A percentile compares a stretch with the other conserved stretches of the same genome.
Evolutionary conservation across 2,329 filamentous ascomycete species (phyloP).

Genomic region (Colletotrichum lentis): DNA sequence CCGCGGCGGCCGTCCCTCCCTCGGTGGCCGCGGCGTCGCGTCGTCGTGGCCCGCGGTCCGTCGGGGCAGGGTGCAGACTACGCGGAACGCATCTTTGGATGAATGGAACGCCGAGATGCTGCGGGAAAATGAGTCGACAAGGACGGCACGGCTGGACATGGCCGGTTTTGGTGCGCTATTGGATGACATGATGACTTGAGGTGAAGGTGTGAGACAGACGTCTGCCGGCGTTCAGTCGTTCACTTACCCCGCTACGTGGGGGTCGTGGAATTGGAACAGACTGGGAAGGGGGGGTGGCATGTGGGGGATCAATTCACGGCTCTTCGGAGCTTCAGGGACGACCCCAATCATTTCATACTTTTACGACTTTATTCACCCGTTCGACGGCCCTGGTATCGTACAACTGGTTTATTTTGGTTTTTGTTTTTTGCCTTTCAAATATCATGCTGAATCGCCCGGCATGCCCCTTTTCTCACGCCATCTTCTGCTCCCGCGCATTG

Average conservation of each 20-base stretch:
- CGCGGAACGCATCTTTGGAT: slow-evolving; percentile 53
- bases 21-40: slow-evolving; percentile 31
- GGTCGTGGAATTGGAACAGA: slow-evolving; percentile 1
- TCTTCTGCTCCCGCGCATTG: neutral
- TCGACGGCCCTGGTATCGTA: slow-evolving; percentile 5
- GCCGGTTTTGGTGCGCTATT: neutral
- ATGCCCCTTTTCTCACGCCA: neutral
- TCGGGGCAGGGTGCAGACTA: slow-evolving; percentile 54
- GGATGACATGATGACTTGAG: slow-evolving; percentile 11
- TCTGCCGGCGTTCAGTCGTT: neutral
- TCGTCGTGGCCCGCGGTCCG: slow-evolving; percentile 3
- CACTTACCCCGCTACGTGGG: slow-evolving; percentile 36
- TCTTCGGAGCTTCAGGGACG: neutral
- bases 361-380: neutral
- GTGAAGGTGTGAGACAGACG: slow-evolving; percentile 10
- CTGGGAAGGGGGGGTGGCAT: neutral
- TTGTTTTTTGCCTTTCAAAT: neutral
- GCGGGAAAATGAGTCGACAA: slow-evolving; percentile 54
- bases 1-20: slow-evolving; percentile 6
- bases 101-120: slow-evolving; percentile 56
- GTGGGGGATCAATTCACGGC: slow-evolving; percentile 1
- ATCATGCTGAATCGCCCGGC: neutral
- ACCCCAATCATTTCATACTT: neutral
- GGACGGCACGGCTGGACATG: slow-evolving; percentile 40
- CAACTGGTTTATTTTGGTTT: too few species aligned